Evolutionary conservation across 495 filamentous ascomycete species (phyloP).

Genomic region (Bacidia gigantensis): DNA sequence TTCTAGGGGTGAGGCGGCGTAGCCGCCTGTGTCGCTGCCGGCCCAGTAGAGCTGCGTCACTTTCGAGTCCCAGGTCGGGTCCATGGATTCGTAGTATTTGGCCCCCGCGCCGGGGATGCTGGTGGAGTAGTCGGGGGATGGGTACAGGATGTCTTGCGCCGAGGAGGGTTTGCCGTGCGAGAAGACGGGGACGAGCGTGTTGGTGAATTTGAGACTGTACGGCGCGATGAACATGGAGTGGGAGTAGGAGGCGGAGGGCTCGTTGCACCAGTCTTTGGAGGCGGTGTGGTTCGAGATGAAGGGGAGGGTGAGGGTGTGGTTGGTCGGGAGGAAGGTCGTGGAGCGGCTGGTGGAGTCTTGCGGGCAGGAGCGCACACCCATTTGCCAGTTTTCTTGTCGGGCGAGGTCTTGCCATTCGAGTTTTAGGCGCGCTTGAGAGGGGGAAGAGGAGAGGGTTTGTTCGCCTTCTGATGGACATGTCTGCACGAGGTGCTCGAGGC

Average conservation of each 20-base stretch:
- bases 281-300: conserved; percentile 2
- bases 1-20: conserved; percentile 16
- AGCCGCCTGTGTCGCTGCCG: conserved; percentile 36
- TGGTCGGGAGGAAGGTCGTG: not conserved
- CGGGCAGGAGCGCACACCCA: conserved; percentile 4
- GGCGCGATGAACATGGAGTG: conserved; percentile 6
- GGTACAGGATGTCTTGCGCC: conserved; percentile 28
- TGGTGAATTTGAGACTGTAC: conserved; percentile 4
- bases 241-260: not conserved
- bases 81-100: conserved; percentile 24
- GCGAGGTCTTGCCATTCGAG: conserved; percentile 20
- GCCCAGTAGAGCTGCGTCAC: conserved; percentile 34
- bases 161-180: conserved; percentile 25
- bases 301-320: not conserved
- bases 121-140: conserved; percentile 22
- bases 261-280: conserved; percentile 2
- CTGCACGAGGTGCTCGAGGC: conserved; percentile 1
- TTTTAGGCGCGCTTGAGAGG: conserved; percentile 15
- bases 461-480: not conserved
- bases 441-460: not conserved
- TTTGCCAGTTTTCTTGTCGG: conserved; percentile 1
- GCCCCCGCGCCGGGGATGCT: conserved; percentile 17
- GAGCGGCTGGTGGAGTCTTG: conserved; percentile 6
- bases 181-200: conserved; percentile 24
- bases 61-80: conserved; percentile 31